Evolutionary conservation across 2,329 filamentous ascomycete species (phyloP).

Genomic region (Rhynchosporium agropyri): DNA sequence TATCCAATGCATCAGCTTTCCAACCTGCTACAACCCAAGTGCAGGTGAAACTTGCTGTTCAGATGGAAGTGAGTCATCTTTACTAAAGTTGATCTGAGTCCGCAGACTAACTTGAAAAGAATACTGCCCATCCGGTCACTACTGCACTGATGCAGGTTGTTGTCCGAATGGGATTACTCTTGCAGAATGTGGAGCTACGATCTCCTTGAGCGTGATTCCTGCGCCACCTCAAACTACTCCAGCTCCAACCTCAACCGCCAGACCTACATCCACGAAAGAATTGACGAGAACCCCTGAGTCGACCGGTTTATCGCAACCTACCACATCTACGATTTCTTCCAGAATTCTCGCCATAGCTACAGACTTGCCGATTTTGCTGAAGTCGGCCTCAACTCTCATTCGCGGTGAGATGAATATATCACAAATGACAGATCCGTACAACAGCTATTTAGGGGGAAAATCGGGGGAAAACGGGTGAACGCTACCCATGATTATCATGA

Average conservation of each 20-base stretch:
- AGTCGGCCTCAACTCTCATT: neutral
- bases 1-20: constrained; percentile 14
- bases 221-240: constrained; percentile 5
- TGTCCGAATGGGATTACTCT: constrained; percentile 8
- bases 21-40: constrained; percentile 17
- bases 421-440: neutral
- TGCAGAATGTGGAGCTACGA: constrained; percentile 14
- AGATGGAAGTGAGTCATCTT: constrained; percentile 7
- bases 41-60: constrained; percentile 18
- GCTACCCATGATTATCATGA: constrained; percentile 11
- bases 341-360: neutral
- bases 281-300: constrained; percentile 6
- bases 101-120: neutral
- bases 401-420: neutral
- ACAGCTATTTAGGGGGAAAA: neutral
- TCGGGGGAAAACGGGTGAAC: neutral
- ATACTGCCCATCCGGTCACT: constrained; percentile 15
- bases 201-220: constrained; percentile 16
- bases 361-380: neutral
- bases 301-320: neutral
- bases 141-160: constrained; percentile 16
- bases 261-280: neutral
- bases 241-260: neutral
- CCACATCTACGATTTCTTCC: neutral
- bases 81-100: neutral